Evolutionary conservation across 73 alveolate genomes (phyloP).

Genomic region (Tetrahymena borealis): DNA sequence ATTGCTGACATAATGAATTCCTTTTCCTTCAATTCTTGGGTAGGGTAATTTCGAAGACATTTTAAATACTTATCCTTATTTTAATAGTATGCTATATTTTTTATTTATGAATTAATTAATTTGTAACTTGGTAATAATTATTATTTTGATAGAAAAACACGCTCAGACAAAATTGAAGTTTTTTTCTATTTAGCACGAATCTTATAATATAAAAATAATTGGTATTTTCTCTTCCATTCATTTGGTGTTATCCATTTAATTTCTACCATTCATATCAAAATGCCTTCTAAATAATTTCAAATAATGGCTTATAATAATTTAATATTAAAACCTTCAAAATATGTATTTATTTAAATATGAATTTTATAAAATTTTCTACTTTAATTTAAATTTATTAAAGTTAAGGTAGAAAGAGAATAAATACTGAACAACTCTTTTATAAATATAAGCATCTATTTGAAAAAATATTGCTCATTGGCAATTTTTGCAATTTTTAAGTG

Average conservation of each 20-base stretch:
- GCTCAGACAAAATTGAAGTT: background rate
- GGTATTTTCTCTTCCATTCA: background rate
- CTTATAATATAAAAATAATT: background rate
- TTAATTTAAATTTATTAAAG: no score
- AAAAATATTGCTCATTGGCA: no score
- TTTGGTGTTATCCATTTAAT: background rate
- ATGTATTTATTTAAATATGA: background rate
- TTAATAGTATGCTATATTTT: background rate
- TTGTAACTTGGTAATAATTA: background rate
- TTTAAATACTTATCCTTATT: background rate
- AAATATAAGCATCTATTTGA: no score
- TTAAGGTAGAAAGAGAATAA: no score
- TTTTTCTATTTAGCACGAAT: background rate
- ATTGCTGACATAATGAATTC: background rate
- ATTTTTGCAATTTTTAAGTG: no score
- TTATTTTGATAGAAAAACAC: background rate
- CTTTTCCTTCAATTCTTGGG: background rate
- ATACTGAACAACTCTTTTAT: no score
- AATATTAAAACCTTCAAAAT: background rate
- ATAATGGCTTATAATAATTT: background rate
- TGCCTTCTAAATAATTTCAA: background rate
- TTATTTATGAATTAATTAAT: background rate
- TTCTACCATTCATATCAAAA: background rate
- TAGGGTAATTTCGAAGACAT: background rate
- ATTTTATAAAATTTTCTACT: no score